Conservation (phyloP, 2,329 filamentous ascomycete species). For the Bipolaris sorokiniana region DNA sequence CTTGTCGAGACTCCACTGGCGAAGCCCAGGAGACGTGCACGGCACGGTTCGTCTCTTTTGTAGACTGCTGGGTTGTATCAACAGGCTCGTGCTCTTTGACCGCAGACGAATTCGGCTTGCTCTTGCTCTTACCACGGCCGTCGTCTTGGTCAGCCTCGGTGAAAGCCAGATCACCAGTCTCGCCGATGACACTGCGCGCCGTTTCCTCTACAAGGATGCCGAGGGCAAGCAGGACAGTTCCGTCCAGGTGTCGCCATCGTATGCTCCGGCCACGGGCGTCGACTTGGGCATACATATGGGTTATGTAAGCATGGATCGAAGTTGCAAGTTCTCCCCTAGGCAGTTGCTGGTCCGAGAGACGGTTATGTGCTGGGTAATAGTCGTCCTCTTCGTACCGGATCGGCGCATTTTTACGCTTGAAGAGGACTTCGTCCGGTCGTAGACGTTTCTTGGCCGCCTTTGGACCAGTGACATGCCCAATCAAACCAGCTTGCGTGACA, state of each 20-base stretch:
- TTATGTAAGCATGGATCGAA: constrained; percentile 70
- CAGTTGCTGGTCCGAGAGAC: constrained; percentile 60
- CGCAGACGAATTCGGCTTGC: background rate
- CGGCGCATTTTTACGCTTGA: constrained; percentile 68
- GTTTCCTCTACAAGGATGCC: constrained; percentile 78
- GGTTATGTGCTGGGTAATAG: constrained; percentile 70
- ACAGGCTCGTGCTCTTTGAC: background rate
- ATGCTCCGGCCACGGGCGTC: constrained; percentile 23
- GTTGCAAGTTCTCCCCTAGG: constrained; percentile 74
- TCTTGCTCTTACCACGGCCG: constrained; percentile 6
- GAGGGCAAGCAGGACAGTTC: constrained; percentile 76
- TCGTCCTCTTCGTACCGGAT: constrained; percentile 73
- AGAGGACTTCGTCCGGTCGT: constrained; percentile 74
- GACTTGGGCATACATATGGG: constrained; percentile 65
- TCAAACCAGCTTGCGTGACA: constrained; percentile 32
- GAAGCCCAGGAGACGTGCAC: background rate
- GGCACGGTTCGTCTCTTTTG: background rate
- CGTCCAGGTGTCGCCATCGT: constrained; percentile 71
- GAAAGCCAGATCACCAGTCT: constrained; percentile 73
- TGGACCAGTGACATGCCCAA: constrained; percentile 55
- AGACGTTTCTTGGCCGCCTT: constrained; percentile 51
- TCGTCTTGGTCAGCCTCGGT: constrained; percentile 59
- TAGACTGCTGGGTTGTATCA: background rate
- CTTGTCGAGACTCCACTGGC: too few species aligned
- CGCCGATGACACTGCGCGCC: constrained; percentile 65